Evolutionary conservation across 2,329 filamentous ascomycete species (phyloP).

Genomic region (Gaeumannomyces tritici): DNA sequence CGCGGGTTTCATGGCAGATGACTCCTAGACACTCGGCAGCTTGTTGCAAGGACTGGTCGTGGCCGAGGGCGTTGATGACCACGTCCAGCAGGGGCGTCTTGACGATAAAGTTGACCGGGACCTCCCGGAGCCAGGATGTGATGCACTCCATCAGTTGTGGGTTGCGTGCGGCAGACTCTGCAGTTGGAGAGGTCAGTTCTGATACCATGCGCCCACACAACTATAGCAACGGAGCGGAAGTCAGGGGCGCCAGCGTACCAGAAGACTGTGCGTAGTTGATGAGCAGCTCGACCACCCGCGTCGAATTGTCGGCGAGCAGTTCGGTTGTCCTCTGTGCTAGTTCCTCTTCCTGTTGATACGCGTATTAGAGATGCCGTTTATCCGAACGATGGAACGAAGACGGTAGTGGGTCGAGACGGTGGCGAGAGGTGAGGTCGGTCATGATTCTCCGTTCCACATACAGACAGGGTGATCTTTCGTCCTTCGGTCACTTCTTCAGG

Average conservation of each 20-base stretch:
- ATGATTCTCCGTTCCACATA: constrained; percentile 60
- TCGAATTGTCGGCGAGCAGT: constrained; percentile 81
- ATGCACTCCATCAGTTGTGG: constrained; percentile 91
- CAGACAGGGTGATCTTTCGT: constrained; percentile 97
- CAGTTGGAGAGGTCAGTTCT: neutral
- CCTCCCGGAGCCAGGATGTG: constrained; percentile 91
- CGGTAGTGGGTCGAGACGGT: constrained; percentile 16
- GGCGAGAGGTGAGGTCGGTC: constrained; percentile 31
- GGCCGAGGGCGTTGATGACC: constrained; percentile 66
- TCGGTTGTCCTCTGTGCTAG: constrained; percentile 77
- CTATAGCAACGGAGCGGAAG: no score
- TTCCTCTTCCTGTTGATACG: constrained; percentile 79
- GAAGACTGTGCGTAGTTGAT: constrained; percentile 89
- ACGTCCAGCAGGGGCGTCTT: constrained; percentile 76
- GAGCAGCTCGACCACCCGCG: constrained; percentile 77
- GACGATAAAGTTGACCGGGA: constrained; percentile 74
- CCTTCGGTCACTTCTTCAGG: constrained; percentile 99
- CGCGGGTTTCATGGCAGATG: constrained; percentile 83
- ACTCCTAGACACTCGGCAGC: constrained; percentile 89
- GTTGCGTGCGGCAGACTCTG: constrained; percentile 58
- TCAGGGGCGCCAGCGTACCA: constrained; percentile 39
- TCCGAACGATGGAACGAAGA: constrained; percentile 17
- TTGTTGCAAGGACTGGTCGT: constrained; percentile 71
- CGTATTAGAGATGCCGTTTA: constrained; percentile 29
- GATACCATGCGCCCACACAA: neutral